Base-by-base conservation (phyloP, 78 protist species). In the Planoprotostelium fungivorum region DNA sequence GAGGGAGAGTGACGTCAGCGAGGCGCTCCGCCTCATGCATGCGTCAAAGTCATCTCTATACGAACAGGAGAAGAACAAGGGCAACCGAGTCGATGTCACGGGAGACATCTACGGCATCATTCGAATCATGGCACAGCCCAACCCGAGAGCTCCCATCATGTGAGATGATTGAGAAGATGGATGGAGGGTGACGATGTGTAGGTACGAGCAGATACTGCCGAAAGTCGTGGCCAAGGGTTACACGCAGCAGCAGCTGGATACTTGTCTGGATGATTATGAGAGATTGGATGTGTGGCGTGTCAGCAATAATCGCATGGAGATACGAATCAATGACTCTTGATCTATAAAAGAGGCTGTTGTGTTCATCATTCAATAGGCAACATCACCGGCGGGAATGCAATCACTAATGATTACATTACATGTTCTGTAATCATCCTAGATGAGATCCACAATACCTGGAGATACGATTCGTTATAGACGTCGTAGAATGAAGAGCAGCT, bases 21-120 rank as follows among this genome's bases (percentile, higher is more conserved):
- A 98, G 84, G 99, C 99, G 0, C 85, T 95, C 37, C 39, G 99
- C 28, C 91, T 98, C 39, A 89, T 97, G 96, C 34, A n/a, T 63
- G 23, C 37, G 29, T 95, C 98, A 0, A 96, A 96, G 87, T 87
- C 91, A 37, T 90, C 95, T 1, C 88, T 95, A 29, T 34, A 23
- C 93, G 87, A 25, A 29, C 83, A 10, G 88, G 16, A 10, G 39
- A 90, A 36, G 87, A 86, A 34, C 84, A 87, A 36, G 31, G 0
- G 34, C 28, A 29, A 36, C n/a, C n/a, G n/a, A n/a, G 84, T 37
- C 39, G 87, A 95, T 93, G 90, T 92, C 37, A 87, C 34, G 9
- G 16, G 90, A 16, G 38, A 34, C 5, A 93, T 93, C 34, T 93
- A 93, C 31, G 35, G 38, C 16, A 36, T 92, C 84, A 92, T 92